Base-by-base conservation (phyloP, 1,284 basidiomycete genomes). In the Inonotus hispidus region DNA sequence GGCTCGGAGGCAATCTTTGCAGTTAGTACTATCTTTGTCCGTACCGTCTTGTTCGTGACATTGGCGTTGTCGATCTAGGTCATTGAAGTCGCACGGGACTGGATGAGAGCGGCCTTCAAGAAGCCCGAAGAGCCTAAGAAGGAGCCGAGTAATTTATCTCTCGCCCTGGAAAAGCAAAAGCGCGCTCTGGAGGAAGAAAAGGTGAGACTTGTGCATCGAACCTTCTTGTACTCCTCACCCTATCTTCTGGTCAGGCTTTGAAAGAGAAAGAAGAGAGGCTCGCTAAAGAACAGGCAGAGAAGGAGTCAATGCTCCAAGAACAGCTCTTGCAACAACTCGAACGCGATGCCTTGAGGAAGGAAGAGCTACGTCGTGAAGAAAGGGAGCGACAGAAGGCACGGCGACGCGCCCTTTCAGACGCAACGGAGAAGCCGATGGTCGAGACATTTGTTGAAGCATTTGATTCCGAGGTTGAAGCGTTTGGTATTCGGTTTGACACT, bases 131-230 rank as follows among this genome's bases (percentile, higher is more conserved):
- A 41, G 27, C 21, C 53, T 16, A 55, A 55, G 35, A 73, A 75
- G 2, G 87, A 90, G 70, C 77, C 77, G 4, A 74, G 77, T 13
- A 85, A 84, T 29, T 13, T 64, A 53, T 92, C 90, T 0, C 77
- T 92, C 2, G 89, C 89, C 4, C 75, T 82, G 2, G 80, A 91
- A 70, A 91, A 90, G 89, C 85, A 75, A 50, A 81, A 79, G 64
- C 80, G 90, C 25, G 86, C 87, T 0, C 73, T 76, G 60, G 84
- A 88, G 57, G 83, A 85, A 68, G 84, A 88, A 65, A 75, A 76
- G 64, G 87, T 84, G 58, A 58, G 77, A 69, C 7, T 4, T 29
- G n/a, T 21, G 25, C 6, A 38, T 25, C 41, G 32, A 3, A 50
- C 49, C 1, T 13, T 58, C 47, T 16, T 38, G 38, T 11, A 53